Evolutionary conservation across 2,329 filamentous ascomycete species (phyloP).

Genomic region (Epichloe amarillans): DNA sequence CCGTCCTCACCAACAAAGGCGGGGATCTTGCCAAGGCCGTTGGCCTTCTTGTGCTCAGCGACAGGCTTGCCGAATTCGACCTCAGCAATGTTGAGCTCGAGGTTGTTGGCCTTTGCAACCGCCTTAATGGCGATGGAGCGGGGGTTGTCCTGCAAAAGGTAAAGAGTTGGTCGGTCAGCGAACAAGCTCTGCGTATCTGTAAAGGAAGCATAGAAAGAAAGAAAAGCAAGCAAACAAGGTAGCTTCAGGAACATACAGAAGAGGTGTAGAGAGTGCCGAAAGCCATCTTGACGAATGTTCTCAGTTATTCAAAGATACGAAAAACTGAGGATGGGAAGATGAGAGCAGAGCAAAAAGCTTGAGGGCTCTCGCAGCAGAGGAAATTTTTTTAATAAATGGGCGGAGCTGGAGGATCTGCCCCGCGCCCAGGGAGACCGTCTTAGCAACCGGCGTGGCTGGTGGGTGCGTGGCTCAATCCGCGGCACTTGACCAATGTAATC

Average conservation of each 20-base stretch:
- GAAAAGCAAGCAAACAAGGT: constrained; percentile 3
- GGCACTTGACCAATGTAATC: constrained; percentile 4
- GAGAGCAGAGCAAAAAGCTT: constrained; percentile 6
- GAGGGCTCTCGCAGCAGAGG: constrained; percentile 10
- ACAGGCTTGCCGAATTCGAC: constrained; percentile 52
- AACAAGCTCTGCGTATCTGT: not conserved
- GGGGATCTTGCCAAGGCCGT: constrained; percentile 81
- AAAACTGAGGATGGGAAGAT: constrained; percentile 6
- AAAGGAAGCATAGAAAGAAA: constrained; percentile 5
- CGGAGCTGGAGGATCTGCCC: constrained; percentile 19
- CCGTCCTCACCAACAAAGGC: constrained; percentile 88
- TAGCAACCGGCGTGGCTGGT: constrained; percentile 9
- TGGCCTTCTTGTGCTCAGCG: constrained; percentile 71
- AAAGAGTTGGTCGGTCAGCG: not conserved
- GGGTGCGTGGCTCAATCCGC: not conserved
- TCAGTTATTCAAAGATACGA: constrained; percentile 6
- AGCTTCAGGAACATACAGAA: constrained; percentile 41
- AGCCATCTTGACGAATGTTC: constrained; percentile 53
- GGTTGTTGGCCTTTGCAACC: constrained; percentile 93
- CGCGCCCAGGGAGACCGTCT: constrained; percentile 15
- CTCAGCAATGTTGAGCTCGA: constrained; percentile 77
- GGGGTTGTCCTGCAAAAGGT: constrained; percentile 56
- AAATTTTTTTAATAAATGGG: constrained; percentile 21
- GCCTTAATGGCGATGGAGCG: constrained; percentile 80
- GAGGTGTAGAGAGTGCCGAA: constrained; percentile 97